phyloP scores from a whole-genome alignment of 2,329 filamentous ascomycete species.

The Thyridium curvatum region DNA sequence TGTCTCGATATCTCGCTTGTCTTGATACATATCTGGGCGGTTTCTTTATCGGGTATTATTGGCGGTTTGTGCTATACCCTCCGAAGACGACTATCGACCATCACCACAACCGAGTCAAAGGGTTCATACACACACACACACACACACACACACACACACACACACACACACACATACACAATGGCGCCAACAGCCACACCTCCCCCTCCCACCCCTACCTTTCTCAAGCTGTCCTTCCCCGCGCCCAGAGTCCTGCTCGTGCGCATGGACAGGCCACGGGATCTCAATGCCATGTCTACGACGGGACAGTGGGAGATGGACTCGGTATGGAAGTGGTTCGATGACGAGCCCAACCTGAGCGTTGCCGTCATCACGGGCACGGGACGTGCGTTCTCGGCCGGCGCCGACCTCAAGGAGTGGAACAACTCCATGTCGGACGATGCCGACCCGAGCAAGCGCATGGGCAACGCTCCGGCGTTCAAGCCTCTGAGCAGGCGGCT shows the following conservation, averaged over 20 bases:
- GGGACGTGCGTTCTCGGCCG: neutral
- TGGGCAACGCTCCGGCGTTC: constrained; percentile 18
- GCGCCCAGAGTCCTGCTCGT: constrained; percentile 31
- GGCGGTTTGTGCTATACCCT: too few species aligned
- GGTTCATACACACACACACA: too few species aligned
- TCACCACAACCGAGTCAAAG: too few species aligned
- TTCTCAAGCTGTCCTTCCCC: constrained; percentile 30
- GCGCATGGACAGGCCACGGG: constrained; percentile 30
- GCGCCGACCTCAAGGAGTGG: constrained; percentile 2
- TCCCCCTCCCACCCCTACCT: constrained; percentile 22
- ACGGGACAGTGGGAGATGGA: constrained; percentile 34
- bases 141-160: neutral
- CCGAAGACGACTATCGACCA: too few species aligned
- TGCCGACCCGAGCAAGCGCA: constrained; percentile 10
- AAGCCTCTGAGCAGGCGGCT: constrained; percentile 37
- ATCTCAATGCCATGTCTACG: constrained; percentile 32
- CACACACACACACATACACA: constrained; percentile 4
- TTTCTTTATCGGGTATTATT: too few species aligned
- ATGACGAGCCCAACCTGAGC: constrained; percentile 15
- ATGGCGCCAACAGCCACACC: constrained; percentile 20
- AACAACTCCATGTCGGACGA: constrained; percentile 16
- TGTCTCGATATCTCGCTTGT: too few species aligned
- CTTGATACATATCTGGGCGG: too few species aligned
- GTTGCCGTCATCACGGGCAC: constrained; percentile 11
- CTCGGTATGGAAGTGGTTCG: constrained; percentile 33